A percentile compares a stretch with the other conserved stretches of the same genome.
These are phyloP conservation scores for Hypoxylon fuscum DNA, from an alignment of 495 filamentous ascomycete genomes.

Conservation along the genomic window DNA sequence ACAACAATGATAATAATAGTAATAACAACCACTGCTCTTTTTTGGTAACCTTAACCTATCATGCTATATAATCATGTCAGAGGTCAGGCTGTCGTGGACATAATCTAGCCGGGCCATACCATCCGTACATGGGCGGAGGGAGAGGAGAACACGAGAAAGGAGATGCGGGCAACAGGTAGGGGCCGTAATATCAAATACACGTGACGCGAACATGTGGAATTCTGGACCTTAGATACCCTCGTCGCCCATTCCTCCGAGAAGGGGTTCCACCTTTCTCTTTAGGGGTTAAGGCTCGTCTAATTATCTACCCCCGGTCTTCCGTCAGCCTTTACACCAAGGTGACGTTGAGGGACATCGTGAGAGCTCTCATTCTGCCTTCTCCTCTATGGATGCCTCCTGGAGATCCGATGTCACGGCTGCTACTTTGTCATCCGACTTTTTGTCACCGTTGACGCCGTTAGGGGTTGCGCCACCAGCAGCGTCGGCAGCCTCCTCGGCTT, in stretches of 20 bases:
- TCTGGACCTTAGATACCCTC: not conserved
- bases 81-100: not conserved
- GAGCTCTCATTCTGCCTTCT: conserved; percentile 67
- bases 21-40: no score
- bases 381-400: conserved; percentile 75
- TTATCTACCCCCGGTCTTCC: no score
- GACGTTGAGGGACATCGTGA: not conserved
- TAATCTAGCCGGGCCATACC: not conserved
- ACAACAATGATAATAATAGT: no score
- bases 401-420: conserved; percentile 65
- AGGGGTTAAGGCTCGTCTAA: no score
- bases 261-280: no score
- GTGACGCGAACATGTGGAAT: not conserved
- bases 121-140: not conserved
- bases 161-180: not conserved
- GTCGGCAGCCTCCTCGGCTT: conserved; percentile 61
- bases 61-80: conserved; percentile 5
- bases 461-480: conserved; percentile 46
- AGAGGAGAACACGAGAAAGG: not conserved
- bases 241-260: no score
- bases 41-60: not conserved
- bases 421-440: conserved; percentile 51
- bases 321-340: no score
- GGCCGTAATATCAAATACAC: not conserved
- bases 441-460: conserved; percentile 52